These are phyloP conservation scores for Luzula sylvatica DNA, from an alignment of 176 grass and related monocot genomes.

Conservation along the genomic window DNA sequence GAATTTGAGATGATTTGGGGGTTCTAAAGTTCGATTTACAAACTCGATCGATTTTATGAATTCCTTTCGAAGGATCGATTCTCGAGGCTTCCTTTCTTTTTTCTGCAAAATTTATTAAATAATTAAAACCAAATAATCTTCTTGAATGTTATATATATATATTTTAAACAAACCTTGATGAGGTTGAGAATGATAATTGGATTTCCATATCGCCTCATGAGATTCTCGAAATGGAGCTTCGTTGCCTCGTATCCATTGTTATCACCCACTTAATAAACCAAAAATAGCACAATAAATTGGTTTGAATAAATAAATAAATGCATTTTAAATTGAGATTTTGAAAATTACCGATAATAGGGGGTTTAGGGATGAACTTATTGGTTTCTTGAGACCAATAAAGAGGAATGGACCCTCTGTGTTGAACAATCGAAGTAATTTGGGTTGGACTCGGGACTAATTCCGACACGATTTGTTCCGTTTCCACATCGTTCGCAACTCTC, in stretches of 20 bases:
- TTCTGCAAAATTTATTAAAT: constrained; percentile 30
- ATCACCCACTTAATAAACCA: constrained; percentile 57
- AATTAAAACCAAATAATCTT: constrained; percentile 1
- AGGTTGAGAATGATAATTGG: constrained; percentile 96
- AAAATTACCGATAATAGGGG: constrained; percentile 85
- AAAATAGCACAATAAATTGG: constrained; percentile 1
- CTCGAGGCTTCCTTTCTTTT: constrained; percentile 60
- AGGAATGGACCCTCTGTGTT: constrained; percentile 93
- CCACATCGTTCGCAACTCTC: constrained; percentile 95
- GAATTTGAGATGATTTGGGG: constrained; percentile 60
- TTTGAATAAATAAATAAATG: neutral
- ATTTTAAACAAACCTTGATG: constrained; percentile 85
- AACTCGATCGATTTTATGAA: constrained; percentile 62
- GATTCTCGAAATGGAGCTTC: constrained; percentile 82
- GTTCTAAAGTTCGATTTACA: constrained; percentile 48
- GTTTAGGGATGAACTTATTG: constrained; percentile 66
- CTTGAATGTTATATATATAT: too few relatives aligned
- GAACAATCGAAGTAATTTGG: constrained; percentile 82
- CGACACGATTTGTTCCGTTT: constrained; percentile 90
- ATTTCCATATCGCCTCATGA: constrained; percentile 65
- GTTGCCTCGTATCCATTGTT: constrained; percentile 74
- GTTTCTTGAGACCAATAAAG: constrained; percentile 93
- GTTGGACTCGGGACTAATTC: constrained; percentile 44
- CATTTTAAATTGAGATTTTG: constrained; percentile 5
- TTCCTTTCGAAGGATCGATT: constrained; percentile 71